These are phyloP conservation scores for Salisapilia sapeloensis DNA, from an alignment of 352 stramenopile genomes.

Conservation along the genomic window DNA sequence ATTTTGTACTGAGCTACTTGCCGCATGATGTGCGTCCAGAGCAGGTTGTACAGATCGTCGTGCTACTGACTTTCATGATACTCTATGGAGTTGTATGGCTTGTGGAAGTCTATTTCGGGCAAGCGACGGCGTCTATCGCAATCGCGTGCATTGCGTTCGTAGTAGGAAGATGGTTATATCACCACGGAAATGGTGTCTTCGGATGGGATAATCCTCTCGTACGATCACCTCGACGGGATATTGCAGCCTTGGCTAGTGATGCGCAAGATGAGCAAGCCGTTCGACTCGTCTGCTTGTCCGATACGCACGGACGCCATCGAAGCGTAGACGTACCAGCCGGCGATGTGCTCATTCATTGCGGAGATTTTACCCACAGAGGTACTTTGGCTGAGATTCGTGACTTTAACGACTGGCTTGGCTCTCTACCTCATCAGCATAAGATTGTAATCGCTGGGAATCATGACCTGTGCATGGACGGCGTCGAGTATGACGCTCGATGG, in stretches of 20 bases:
- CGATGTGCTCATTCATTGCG: constrained; percentile 81
- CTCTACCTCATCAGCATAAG: constrained; percentile 58
- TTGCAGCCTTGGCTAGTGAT: constrained; percentile 11
- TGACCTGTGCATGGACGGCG: constrained; percentile 56
- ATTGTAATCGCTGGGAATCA: constrained; percentile 74
- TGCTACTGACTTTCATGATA: constrained; percentile 5
- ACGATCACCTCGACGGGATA: constrained; percentile 11
- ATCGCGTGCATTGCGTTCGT: constrained; percentile 6
- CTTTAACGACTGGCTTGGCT: constrained; percentile 66
- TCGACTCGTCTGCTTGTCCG: constrained; percentile 64
- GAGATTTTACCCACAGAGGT: constrained; percentile 78
- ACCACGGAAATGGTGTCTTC: constrained; percentile 37
- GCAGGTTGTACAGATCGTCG: constrained; percentile 6
- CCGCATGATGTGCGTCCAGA: constrained; percentile 22
- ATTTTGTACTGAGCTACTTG: constrained; percentile 7
- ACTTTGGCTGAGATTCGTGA: constrained; percentile 47
- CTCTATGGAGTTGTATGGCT: constrained; percentile 1
- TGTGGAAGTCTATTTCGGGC: constrained; percentile 10
- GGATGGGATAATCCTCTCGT: constrained; percentile 29
- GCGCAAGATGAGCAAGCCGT: constrained; percentile 35
- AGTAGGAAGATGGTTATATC: constrained; percentile 31
- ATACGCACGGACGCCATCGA: constrained; percentile 61
- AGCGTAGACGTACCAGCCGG: constrained; percentile 46
- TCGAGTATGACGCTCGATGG: constrained; percentile 53
- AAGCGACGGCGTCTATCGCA: constrained; percentile 4